phyloP scores from a whole-genome alignment of 345 rosid species.

The Erucastrum elatum region DNA sequence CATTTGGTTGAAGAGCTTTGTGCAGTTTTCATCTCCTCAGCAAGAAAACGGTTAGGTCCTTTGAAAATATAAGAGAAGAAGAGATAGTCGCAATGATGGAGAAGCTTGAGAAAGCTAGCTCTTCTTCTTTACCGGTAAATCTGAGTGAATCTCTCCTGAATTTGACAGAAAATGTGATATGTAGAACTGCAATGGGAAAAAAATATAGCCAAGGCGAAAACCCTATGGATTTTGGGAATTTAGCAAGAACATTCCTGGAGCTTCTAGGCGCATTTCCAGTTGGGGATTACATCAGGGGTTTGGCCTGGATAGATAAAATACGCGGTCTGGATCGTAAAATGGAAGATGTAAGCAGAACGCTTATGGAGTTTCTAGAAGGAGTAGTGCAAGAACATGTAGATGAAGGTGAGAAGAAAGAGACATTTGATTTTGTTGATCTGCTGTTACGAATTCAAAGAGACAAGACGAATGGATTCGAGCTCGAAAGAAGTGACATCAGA shows the following conservation, averaged over 20 bases:
- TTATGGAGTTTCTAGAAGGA: neutral
- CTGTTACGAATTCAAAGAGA: neutral
- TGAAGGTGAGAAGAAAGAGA: neutral
- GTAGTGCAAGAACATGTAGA: neutral
- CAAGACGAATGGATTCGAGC: neutral
- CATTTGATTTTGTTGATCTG: neutral
- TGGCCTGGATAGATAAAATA: neutral
- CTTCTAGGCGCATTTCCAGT: conserved; percentile 30
- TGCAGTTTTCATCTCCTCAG: conserved; percentile 49
- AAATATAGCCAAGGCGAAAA: conserved; percentile 43
- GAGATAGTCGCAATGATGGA: conserved; percentile 41
- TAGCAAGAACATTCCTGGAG: conserved; percentile 28
- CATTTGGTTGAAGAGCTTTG: conserved; percentile 37
- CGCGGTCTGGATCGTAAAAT: neutral
- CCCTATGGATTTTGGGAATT: conserved; percentile 35
- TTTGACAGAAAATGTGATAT: conserved; percentile 43
- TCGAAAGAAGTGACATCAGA: neutral
- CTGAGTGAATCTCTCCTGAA: conserved; percentile 38
- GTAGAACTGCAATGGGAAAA: conserved; percentile 55
- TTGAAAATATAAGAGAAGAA: conserved; percentile 44
- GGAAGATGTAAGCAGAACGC: neutral
- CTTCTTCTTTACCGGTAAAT: conserved; percentile 34
- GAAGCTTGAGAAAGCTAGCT: conserved; percentile 30
- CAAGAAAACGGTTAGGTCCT: conserved; percentile 35
- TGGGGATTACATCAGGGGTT: neutral